Evolutionary conservation across 192 early-diverging fungal species (phyloP).

Genomic region (Backusella tuberculispora): DNA sequence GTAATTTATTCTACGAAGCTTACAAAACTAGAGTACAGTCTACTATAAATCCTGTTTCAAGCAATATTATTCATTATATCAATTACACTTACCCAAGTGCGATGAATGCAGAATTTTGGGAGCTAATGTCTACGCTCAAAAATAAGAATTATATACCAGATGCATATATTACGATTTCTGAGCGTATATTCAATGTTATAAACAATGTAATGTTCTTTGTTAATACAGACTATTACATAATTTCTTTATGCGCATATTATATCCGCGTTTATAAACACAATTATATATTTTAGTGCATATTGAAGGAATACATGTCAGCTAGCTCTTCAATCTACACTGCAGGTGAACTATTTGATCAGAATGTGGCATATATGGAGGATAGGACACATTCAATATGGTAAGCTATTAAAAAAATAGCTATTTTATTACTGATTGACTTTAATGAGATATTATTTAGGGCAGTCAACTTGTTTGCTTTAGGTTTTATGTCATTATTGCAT

Average conservation of each 20-base stretch:
- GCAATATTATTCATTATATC: slow-evolving; percentile 17
- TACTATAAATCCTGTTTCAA: neutral
- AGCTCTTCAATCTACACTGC: slow-evolving; percentile 20
- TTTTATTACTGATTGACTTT: neutral
- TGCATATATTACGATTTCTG: slow-evolving; percentile 26
- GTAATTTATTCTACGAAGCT: neutral
- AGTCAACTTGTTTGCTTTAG: slow-evolving; percentile 20
- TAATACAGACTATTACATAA: neutral
- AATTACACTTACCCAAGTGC: neutral
- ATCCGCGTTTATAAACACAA: neutral
- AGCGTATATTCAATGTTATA: slow-evolving; percentile 27
- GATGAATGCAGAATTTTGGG: neutral
- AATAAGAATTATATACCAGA: slow-evolving; percentile 13
- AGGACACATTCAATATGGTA: slow-evolving; percentile 22
- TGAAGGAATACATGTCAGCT: slow-evolving; percentile 23
- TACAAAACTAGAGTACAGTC: neutral
- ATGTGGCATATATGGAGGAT: slow-evolving; percentile 14
- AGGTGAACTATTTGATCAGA: slow-evolving; percentile 28
- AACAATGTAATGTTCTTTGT: slow-evolving; percentile 15
- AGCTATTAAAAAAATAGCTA: neutral
- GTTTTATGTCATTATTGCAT: slow-evolving; percentile 25
- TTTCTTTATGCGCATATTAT: neutral
- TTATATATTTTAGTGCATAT: slow-evolving; percentile 10
- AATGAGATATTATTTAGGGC: slow-evolving; percentile 12
- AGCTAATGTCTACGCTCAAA: neutral